Evolutionary conservation across 139 green algal genomes (phyloP), one percentile per base, ranked within the genome.

Genomic region (Penium margaritaceum): DNA sequence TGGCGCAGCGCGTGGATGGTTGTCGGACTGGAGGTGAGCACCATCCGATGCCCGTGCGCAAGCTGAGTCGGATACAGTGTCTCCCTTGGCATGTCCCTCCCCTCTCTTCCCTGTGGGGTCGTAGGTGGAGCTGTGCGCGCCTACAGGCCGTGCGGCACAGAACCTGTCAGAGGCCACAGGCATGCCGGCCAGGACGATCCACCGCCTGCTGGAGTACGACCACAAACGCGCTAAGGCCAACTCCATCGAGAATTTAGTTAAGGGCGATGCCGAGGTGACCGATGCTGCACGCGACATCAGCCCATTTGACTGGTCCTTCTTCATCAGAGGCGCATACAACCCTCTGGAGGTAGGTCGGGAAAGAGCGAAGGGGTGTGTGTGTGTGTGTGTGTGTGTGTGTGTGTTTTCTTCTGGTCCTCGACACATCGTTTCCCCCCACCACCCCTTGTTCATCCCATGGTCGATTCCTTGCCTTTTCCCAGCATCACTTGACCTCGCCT

Each of bases 41-140:
- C n/a, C n/a, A n/a, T n/a, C n/a, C n/a, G n/a, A n/a, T n/a, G n/a
- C n/a, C n/a, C n/a, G n/a, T n/a, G n/a, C n/a, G n/a, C n/a, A n/a
- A n/a, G n/a, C n/a, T n/a, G n/a, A n/a, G n/a, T n/a, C n/a, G n/a
- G n/a, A n/a, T n/a, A n/a, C n/a, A n/a, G n/a, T n/a, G n/a, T n/a
- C n/a, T n/a, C n/a, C n/a, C n/a, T n/a, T n/a, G n/a, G n/a, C n/a
- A n/a, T n/a, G n/a, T 64, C 55, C 15, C 29, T 37, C 27, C 27
- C 34, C 55, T 5, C 27, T 29, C 19, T n/a, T 64, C 24, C 7
- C 51, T 33, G 21, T 27, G 1, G 5, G 1, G 27, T n/a, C 30
- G 14, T 29, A 81, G 70, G 72, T 79, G 62, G 7, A 75, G 44
- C 72, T 79, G 69, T 79, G 72, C 44, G 72, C 72, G 15, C 72